A percentile compares a stretch with the other conserved stretches of the same genome.
Evolutionary conservation across 192 early-diverging fungal genomes (phyloP).

Genomic region (Entomortierella lignicola): DNA sequence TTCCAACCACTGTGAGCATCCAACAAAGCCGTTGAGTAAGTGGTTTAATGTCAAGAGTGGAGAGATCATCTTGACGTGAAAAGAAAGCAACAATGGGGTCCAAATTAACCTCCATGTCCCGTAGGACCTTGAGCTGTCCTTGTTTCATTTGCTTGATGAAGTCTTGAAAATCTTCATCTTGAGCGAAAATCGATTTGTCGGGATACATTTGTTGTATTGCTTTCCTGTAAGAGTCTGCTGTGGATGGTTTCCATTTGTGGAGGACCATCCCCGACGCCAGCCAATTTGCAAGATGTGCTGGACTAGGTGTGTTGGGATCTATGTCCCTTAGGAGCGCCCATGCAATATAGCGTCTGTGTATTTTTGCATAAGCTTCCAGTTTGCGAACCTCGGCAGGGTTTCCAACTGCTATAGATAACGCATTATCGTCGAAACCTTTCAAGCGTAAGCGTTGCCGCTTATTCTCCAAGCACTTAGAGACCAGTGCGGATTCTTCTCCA

Average conservation of each 20-base stretch:
- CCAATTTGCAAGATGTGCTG: constrained; percentile 5
- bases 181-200: background rate
- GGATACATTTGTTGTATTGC: background rate
- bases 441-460: background rate
- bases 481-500: constrained; percentile 33
- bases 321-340: constrained; percentile 1
- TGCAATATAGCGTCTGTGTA: constrained; percentile 7
- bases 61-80: background rate
- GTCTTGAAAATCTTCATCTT: background rate
- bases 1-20: constrained; percentile 2
- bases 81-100: background rate
- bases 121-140: background rate
- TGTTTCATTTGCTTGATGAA: background rate
- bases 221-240: constrained; percentile 1
- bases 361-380: background rate
- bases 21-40: background rate
- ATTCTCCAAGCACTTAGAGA: constrained; percentile 18
- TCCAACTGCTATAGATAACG: background rate
- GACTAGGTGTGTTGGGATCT: constrained; percentile 2
- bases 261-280: background rate
- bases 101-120: background rate
- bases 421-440: background rate
- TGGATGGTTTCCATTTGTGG: background rate
- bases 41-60: background rate
- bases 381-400: background rate